Percentiles rank a stretch among this genome's conserved stretches.
Evolutionary conservation across 1,284 basidiomycete species (phyloP).

Genomic region (Meripilus lineatus): DNA sequence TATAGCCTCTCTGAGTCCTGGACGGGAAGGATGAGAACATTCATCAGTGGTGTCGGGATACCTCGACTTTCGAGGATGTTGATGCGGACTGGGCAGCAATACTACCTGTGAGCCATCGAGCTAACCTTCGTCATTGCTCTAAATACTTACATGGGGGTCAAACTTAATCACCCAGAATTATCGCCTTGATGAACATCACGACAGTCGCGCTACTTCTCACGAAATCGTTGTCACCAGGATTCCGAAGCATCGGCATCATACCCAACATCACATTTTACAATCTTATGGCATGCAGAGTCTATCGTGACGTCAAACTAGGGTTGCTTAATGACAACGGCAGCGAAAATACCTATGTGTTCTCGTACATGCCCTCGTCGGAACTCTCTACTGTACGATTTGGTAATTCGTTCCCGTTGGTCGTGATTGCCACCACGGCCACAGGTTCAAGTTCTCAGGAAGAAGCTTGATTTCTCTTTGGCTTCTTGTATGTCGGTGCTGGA

Average conservation of each 20-base stretch:
- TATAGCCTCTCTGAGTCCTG: conserved; percentile 1
- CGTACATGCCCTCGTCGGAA: too few species aligned
- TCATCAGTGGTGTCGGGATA: conserved; percentile 2
- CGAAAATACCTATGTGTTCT: too few species aligned
- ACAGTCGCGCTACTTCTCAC: conserved; percentile 16
- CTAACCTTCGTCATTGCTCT: not conserved
- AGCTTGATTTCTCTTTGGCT: too few species aligned
- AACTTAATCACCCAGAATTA: conserved; percentile 13
- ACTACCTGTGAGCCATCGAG: conserved; percentile 7
- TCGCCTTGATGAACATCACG: conserved; percentile 18
- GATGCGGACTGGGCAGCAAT: conserved; percentile 1
- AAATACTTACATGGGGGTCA: not conserved
- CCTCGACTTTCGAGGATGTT: not conserved
- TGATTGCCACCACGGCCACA: too few species aligned
- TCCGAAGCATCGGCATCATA: conserved; percentile 18
- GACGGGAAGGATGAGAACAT: not conserved
- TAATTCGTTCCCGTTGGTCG: too few species aligned
- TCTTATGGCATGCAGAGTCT: conserved; percentile 26
- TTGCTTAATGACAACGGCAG: too few species aligned
- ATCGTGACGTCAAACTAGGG: conserved; percentile 18
- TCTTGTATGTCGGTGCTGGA: too few species aligned
- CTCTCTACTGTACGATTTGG: too few species aligned
- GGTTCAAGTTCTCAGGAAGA: too few species aligned
- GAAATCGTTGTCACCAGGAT: conserved; percentile 12
- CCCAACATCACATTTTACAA: conserved; percentile 23